These are phyloP conservation scores for Nadsonia fulvescens DNA, from an alignment of 805 yeast species.

Conservation along the genomic window DNA sequence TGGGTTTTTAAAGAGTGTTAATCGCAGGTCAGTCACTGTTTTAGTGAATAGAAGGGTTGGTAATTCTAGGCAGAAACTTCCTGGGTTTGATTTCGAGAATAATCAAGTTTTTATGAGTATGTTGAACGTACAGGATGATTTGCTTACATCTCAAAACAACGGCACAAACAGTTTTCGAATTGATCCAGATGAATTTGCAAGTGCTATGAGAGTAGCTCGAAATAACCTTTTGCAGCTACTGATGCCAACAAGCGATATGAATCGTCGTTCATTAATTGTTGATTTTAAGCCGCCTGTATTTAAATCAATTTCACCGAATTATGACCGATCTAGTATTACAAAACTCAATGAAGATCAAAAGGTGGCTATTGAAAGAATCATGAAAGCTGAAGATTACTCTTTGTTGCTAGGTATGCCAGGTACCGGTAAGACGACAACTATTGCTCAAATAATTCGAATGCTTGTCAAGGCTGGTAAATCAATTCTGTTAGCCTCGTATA, in stretches of 20 bases:
- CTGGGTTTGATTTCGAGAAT: conserved; percentile 24
- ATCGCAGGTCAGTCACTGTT: conserved; percentile 27
- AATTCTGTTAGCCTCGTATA: conserved; percentile 67
- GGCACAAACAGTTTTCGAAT: conserved; percentile 31
- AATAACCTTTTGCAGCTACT: conserved; percentile 59
- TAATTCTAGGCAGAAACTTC: conserved; percentile 22
- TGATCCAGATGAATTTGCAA: conserved; percentile 64
- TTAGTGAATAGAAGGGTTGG: conserved; percentile 36
- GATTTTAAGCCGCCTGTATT: conserved; percentile 34
- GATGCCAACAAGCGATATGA: no score
- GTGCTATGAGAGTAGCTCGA: conserved; percentile 60
- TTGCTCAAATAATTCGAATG: conserved; percentile 50
- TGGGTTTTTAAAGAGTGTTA: conserved; percentile 35
- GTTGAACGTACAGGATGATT: conserved; percentile 11
- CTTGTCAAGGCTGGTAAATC: conserved; percentile 44
- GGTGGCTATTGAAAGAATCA: conserved; percentile 45
- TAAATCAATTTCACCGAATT: conserved; percentile 3
- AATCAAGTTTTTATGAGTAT: conserved; percentile 39
- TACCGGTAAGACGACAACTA: conserved; percentile 86
- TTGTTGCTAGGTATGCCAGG: conserved; percentile 95
- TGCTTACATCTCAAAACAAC: conserved; percentile 8
- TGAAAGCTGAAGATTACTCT: conserved; percentile 55
- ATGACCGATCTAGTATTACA: conserved; percentile 8
- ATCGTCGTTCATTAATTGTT: conserved; percentile 30
- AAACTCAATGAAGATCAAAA: conserved; percentile 55